Conservation (phyloP, 192 early-diverging fungal genomes). For the Coemansia sp. region DNA sequence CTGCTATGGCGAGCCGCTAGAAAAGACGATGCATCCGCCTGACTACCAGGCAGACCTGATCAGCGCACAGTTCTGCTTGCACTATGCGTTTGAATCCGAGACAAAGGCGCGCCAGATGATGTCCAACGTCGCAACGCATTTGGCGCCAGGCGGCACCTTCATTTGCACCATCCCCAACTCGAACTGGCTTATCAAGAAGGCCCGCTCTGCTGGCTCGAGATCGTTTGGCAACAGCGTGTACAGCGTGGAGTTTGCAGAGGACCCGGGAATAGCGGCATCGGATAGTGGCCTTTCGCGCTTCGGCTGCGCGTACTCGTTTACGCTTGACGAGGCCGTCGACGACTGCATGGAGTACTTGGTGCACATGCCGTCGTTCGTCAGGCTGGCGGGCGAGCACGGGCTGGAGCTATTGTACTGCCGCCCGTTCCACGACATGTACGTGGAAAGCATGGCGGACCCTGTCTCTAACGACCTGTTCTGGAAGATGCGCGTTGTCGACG, state of each 20-base stretch:
- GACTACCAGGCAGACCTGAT: conserved; percentile 74
- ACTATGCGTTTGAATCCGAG: conserved; percentile 93
- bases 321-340: conserved; percentile 92
- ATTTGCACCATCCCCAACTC: conserved; percentile 93
- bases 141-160: conserved; percentile 77
- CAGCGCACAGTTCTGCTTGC: conserved; percentile 95
- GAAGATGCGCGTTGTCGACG: conserved; percentile 81
- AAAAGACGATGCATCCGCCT: conserved; percentile 57
- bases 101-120: conserved; percentile 77
- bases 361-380: conserved; percentile 76
- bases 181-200: conserved; percentile 72
- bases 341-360: conserved; percentile 95
- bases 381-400: conserved; percentile 80
- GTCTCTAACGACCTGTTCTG: conserved; percentile 65
- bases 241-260: conserved; percentile 76
- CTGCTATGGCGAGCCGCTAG: conserved; percentile 72
- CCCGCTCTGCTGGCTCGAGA: background rate
- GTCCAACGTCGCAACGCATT: conserved; percentile 67
- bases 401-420: conserved; percentile 72
- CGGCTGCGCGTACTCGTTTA: conserved; percentile 87
- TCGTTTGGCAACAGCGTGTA: conserved; percentile 89
- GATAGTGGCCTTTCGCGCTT: conserved; percentile 48
- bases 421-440: conserved; percentile 83
- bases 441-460: conserved; percentile 56
- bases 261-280: conserved; percentile 42